Percentiles rank a stretch among this genome's conserved stretches.
Evolutionary conservation across 2,329 filamentous ascomycete genomes (phyloP).

Genomic region (Tolypocladium ovalisporum): DNA sequence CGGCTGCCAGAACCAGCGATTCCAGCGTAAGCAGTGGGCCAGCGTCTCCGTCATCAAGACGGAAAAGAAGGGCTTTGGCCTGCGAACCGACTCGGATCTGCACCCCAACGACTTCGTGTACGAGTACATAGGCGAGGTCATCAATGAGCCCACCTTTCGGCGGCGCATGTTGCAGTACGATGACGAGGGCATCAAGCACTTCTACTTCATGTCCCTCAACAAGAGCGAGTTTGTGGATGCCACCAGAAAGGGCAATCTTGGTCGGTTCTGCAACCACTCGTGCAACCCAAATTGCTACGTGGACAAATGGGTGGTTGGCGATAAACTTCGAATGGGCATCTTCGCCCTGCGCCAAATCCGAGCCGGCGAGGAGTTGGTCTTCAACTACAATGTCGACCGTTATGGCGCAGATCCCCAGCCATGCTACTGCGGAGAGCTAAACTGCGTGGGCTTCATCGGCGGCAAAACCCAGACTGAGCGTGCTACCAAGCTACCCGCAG

Average conservation of each 20-base stretch:
- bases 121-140: conserved; percentile 97
- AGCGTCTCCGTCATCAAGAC: conserved; percentile 93
- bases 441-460: conserved; percentile 93
- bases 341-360: conserved; percentile 80
- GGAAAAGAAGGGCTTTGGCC: conserved; percentile 91
- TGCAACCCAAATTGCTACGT: conserved; percentile 99
- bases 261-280: conserved; percentile 96
- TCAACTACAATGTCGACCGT: conserved; percentile 98
- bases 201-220: conserved; percentile 98
- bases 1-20: conserved; percentile 88
- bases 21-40: conserved; percentile 83
- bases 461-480: conserved; percentile 96
- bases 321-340: conserved; percentile 97
- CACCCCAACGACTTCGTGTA: conserved; percentile 85
- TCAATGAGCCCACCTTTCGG: conserved; percentile 83
- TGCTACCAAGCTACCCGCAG: conserved; percentile 79
- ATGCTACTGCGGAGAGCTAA: conserved; percentile 90
- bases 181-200: conserved; percentile 94
- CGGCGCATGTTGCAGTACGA: conserved; percentile 89
- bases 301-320: conserved; percentile 97
- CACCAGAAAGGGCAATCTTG: conserved; percentile 91
- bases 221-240: conserved; percentile 97
- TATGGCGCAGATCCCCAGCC: conserved; percentile 95
- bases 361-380: conserved; percentile 88
- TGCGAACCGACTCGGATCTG: conserved; percentile 70